Evolutionary conservation across 2,329 filamentous ascomycete genomes (phyloP).

Genomic region (Fusarium sp.): DNA sequence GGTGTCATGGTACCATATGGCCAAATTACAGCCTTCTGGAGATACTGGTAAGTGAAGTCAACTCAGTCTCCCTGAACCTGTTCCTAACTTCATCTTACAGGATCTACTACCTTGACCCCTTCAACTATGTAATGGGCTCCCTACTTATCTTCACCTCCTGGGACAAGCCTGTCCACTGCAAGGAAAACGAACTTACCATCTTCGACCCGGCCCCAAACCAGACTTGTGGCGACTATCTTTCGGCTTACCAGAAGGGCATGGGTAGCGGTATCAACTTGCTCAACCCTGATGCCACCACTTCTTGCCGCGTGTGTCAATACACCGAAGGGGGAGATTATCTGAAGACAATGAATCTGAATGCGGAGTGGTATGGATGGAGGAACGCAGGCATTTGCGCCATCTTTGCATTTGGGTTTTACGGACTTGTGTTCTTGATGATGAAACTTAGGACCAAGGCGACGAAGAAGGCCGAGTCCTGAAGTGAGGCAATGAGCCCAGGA

Average conservation of each 20-base stretch:
- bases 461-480: slow-evolving; percentile 56
- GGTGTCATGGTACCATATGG: slow-evolving; percentile 78
- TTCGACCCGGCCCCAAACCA: slow-evolving; percentile 63
- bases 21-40: slow-evolving; percentile 74
- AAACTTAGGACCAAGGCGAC: slow-evolving; percentile 61
- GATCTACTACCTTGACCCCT: slow-evolving; percentile 69
- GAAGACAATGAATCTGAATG: slow-evolving; percentile 66
- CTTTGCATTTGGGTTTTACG: slow-evolving; percentile 67
- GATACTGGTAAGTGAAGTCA: slow-evolving; percentile 60
- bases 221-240: slow-evolving; percentile 70
- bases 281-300: slow-evolving; percentile 67
- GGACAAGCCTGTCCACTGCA: slow-evolving; percentile 61
- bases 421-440: slow-evolving; percentile 59
- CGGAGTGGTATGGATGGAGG: slow-evolving; percentile 75
- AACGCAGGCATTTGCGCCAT: slow-evolving; percentile 70
- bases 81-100: not conserved
- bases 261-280: slow-evolving; percentile 61
- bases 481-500: no score
- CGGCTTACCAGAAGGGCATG: slow-evolving; percentile 56
- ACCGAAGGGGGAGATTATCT: slow-evolving; percentile 69
- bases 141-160: slow-evolving; percentile 65
- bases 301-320: slow-evolving; percentile 73
- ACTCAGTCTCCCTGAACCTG: no score
- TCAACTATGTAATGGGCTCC: slow-evolving; percentile 70
- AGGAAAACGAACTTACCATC: slow-evolving; percentile 60